A percentile compares a stretch with the other conserved stretches of the same genome.
phyloP scores from a whole-genome alignment of 495 filamentous ascomycete genomes.

The Astrothelium macrocarpum region DNA sequence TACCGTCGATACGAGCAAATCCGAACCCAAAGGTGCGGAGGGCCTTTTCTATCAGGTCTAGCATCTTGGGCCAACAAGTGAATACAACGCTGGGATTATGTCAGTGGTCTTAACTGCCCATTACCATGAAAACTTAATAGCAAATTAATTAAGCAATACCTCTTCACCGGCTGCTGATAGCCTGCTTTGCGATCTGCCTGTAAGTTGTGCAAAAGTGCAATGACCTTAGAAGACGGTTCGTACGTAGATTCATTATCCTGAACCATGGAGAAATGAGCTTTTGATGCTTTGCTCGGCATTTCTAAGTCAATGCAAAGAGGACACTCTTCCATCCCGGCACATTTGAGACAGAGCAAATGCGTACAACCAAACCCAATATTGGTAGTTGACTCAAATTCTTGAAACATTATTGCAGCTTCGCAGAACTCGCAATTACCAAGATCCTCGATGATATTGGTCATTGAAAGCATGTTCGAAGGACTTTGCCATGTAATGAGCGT shows the following conservation, averaged over 20 bases:
- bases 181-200: neutral
- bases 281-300: neutral
- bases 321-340: neutral
- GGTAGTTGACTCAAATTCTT: neutral
- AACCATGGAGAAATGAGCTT: neutral
- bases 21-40: constrained; percentile 24
- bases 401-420: neutral
- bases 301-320: neutral
- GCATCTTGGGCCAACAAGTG: constrained; percentile 35
- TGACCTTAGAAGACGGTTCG: constrained; percentile 10
- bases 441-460: neutral
- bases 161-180: neutral
- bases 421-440: neutral
- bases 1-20: constrained; percentile 35
- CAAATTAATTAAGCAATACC: too few species aligned
- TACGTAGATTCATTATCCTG: neutral
- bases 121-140: too few species aligned
- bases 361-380: neutral
- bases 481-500: neutral
- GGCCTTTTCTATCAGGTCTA: constrained; percentile 30
- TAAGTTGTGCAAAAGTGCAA: constrained; percentile 21
- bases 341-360: neutral
- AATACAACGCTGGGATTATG: constrained; percentile 32
- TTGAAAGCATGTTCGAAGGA: neutral
- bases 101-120: too few species aligned